Percentiles rank a stretch among this genome's conserved stretches.
Conservation (phyloP, 306 rosid species). For the Lupinus albus region DNA sequence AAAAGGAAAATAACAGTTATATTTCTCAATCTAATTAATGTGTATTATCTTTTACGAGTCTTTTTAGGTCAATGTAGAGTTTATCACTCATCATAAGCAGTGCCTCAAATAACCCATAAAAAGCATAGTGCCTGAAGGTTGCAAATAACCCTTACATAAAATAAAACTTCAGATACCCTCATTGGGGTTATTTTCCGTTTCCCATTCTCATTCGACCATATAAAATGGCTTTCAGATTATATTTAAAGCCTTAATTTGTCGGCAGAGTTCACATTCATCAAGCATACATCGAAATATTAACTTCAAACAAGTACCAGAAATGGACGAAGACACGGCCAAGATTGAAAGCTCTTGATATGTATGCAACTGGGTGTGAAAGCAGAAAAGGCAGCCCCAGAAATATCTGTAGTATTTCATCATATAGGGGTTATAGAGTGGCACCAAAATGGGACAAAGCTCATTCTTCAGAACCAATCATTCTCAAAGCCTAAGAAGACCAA, state of each 20-base stretch:
- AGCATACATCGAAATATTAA: conserved; percentile 32
- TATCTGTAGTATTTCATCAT: conserved; percentile 69
- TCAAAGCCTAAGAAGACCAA: conserved; percentile 56
- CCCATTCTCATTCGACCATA: conserved; percentile 13
- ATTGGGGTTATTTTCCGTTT: conserved; percentile 18
- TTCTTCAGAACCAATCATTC: conserved; percentile 41
- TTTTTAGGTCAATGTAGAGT: neutral
- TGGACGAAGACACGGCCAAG: conserved; percentile 95
- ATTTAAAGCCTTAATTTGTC: conserved; percentile 25
- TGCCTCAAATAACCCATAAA: neutral
- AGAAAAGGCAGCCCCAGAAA: conserved; percentile 84
- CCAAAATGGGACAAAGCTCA: conserved; percentile 45
- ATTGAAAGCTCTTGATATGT: conserved; percentile 87
- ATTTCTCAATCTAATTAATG: neutral
- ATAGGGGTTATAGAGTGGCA: conserved; percentile 44
- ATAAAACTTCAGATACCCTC: conserved; percentile 12
- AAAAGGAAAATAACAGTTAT: neutral
- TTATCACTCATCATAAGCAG: neutral
- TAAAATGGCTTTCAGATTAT: conserved; percentile 12
- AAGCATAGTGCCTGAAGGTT: conserved; percentile 17
- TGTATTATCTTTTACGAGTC: conserved; percentile 6
- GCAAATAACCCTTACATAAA: conserved; percentile 9
- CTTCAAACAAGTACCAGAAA: conserved; percentile 69
- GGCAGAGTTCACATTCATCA: conserved; percentile 21
- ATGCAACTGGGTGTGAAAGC: conserved; percentile 73